Percentiles rank a stretch among this genome's conserved stretches.
phyloP scores from a whole-genome alignment of 192 early-diverging fungal genomes.

The Linnemannia elongata region DNA sequence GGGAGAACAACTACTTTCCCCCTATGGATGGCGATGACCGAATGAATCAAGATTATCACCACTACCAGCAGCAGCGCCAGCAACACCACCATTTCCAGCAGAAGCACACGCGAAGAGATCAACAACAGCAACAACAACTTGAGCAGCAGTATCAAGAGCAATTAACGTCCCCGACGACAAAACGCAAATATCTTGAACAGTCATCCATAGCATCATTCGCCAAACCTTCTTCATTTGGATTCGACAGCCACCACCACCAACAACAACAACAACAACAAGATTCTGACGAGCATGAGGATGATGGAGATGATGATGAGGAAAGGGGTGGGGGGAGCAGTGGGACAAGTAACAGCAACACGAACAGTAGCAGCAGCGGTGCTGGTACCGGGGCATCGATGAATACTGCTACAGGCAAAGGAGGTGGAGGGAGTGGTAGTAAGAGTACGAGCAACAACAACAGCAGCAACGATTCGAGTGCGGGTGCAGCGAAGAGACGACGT shows the following conservation, averaged over 20 bases:
- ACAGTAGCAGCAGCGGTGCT: background rate
- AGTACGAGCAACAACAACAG: background rate
- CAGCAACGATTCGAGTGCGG: too few relatives aligned
- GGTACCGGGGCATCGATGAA: background rate
- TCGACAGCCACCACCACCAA: background rate
- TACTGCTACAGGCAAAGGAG: background rate
- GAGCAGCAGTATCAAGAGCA: background rate
- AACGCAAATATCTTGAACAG: background rate
- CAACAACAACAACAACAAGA: conserved; percentile 1
- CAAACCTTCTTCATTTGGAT: background rate
- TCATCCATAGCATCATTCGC: background rate
- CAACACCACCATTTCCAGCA: background rate
- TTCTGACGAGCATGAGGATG: background rate
- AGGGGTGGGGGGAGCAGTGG: background rate
- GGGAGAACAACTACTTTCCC: background rate
- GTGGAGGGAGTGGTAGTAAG: background rate
- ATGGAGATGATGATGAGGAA: background rate
- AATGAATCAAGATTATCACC: background rate
- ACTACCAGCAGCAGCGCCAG: background rate
- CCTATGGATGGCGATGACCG: background rate
- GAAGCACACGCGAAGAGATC: background rate
- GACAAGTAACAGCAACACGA: background rate
- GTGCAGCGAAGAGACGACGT: background rate
- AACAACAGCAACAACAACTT: background rate
- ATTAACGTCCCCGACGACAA: background rate